Evolutionary conservation across 2,329 filamentous ascomycete species (phyloP), one percentile per base, ranked within the genome.

Genomic region (Aotearoamyces nothofagi): DNA sequence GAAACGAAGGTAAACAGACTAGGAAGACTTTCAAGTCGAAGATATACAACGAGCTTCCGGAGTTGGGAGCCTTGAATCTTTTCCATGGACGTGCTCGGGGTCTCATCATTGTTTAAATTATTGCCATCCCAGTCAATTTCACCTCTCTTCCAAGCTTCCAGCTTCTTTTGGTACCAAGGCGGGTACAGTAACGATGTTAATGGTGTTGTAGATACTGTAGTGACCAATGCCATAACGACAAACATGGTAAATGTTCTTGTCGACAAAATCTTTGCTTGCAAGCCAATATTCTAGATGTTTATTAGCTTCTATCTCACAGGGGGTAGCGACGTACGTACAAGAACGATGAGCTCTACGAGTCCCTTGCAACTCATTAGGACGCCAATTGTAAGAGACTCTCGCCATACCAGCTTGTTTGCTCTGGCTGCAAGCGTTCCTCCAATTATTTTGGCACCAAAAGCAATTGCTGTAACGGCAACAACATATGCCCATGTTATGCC

Each of bases 281-380:
- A 62, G 24, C 84, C 83, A 41, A 96, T 83, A 44, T 80, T 79
- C 64, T 73, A 39, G 8, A 22, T 31, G 22, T 41, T 9, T 13
- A 27, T 37, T 25, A 33, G 27, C 13, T 15, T 7, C 17, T 32
- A 22, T 15, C 17, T 23, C 12, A 17, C 9, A 26, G 31, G 22
- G 13, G 5, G 14, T 5, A n/a, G 5, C n/a, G 23, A 12, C 13
- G 10, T 9, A 44, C 72, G 55, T 61, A 86, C 81, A 52, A 92
- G 52, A n/a, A 94, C 86, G 50, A 96, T 94, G 29, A 96, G 59
- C 51, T 94, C 86, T 1, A 94, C 86, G 7, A 96, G 62, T 44
- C 87, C 87, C 53, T 96, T 96, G 54, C 87, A 96, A 54, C 82
- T 92, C 87, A 96, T 96, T 43, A 94, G 56, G 10, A 77, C 72